Base-by-base conservation (phyloP, 192 early-diverging fungal genomes). In the Lobosporangium transversale region DNA sequence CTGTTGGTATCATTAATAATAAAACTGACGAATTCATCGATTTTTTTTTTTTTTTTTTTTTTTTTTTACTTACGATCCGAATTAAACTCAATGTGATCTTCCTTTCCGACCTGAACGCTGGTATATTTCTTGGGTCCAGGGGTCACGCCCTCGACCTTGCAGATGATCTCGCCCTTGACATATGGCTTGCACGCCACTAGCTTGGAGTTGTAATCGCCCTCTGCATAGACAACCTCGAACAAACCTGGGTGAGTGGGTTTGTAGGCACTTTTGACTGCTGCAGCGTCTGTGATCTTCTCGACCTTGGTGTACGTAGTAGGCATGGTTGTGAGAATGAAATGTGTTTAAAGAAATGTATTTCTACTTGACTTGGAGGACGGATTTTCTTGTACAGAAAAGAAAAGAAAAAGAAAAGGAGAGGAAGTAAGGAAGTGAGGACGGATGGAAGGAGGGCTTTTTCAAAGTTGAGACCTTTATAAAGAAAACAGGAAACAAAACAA, bases 21-120 rank as follows among this genome's bases (percentile, higher is more conserved):
- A n/a, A n/a, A n/a, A n/a, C n/a, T n/a, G n/a, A n/a, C n/a, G n/a
- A n/a, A n/a, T n/a, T n/a, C n/a, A n/a, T n/a, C n/a, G n/a, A n/a
- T n/a, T n/a, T n/a, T n/a, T n/a, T n/a, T n/a, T n/a, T n/a, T n/a
- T n/a, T n/a, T n/a, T n/a, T n/a, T n/a, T n/a, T n/a, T n/a, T n/a
- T n/a, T n/a, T n/a, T n/a, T n/a, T n/a, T n/a, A 79, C 64, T 53
- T 76, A 76, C 73, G 78, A 42, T 87, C 86, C 31, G 81, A 83
- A 69, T 84, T 87, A 37, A 87, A 68, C 55, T 87, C 86, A 44
- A 87, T 78, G 36, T 87, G 86, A 36, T 79, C 58, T 1, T 76
- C 62, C 54, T 76, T 60, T 27, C 69, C 79, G 15, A 83, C 55
- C 64, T 87, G 86, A n/a, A 87, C 84, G 37, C 75, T 71, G 30